These are phyloP conservation scores for Letharia columbiana DNA, from an alignment of 495 filamentous ascomycete genomes.

Conservation along the genomic window DNA sequence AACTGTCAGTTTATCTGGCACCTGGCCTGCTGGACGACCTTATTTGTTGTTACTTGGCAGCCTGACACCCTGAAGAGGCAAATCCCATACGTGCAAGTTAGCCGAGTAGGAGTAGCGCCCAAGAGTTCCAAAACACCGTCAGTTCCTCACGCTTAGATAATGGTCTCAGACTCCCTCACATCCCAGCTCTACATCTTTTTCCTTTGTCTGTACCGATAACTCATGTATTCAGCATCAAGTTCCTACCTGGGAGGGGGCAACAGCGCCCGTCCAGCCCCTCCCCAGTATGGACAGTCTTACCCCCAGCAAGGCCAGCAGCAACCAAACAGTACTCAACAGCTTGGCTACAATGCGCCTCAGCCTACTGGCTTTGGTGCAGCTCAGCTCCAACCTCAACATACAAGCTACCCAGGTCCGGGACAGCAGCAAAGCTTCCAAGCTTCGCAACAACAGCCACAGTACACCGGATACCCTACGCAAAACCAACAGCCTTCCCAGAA, in stretches of 20 bases:
- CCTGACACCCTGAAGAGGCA: neutral
- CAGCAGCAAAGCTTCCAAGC: slow-evolving; percentile 52
- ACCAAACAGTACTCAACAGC: slow-evolving; percentile 27
- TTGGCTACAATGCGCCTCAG: slow-evolving; percentile 41
- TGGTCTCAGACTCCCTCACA: neutral
- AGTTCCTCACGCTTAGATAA: slow-evolving; percentile 3
- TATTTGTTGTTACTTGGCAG: no score
- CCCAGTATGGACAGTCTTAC: slow-evolving; percentile 48
- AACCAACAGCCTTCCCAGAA: slow-evolving; percentile 30
- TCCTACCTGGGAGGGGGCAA: slow-evolving; percentile 72
- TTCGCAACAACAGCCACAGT: slow-evolving; percentile 58
- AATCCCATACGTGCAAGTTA: neutral
- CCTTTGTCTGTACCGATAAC: neutral
- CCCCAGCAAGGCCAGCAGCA: slow-evolving; percentile 51
- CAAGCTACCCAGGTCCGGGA: slow-evolving; percentile 42
- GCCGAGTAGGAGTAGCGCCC: neutral
- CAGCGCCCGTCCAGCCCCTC: slow-evolving; percentile 62
- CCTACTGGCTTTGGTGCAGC: slow-evolving; percentile 39
- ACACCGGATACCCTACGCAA: slow-evolving; percentile 46
- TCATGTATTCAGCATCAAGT: slow-evolving; percentile 80
- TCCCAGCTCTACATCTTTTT: neutral
- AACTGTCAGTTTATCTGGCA: no score
- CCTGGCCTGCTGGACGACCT: no score
- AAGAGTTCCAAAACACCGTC: neutral
- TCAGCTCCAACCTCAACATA: slow-evolving; percentile 40